These are phyloP conservation scores for Spinacia oleracea DNA, from an alignment of 179 eudicot genomes.

Conservation along the genomic window DNA sequence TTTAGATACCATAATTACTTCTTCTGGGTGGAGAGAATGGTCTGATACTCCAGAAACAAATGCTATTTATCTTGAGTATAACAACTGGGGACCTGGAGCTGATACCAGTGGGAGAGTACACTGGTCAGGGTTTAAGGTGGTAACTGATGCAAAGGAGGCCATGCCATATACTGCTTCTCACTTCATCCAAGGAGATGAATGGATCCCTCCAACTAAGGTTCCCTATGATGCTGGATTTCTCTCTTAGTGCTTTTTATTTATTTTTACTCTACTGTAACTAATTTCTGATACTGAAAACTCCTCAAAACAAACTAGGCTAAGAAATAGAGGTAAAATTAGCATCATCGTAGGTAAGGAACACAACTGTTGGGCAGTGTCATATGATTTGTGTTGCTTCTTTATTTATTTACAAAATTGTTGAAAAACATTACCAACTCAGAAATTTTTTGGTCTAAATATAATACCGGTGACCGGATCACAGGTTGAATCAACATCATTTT, in stretches of 20 bases:
- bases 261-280: not conserved
- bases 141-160: slow-evolving; percentile 23
- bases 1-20: slow-evolving; percentile 22
- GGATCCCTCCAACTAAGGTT: slow-evolving; percentile 37
- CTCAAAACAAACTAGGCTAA: not conserved
- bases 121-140: slow-evolving; percentile 32
- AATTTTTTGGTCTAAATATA: no score
- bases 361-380: not conserved
- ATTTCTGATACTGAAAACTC: not conserved
- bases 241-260: not conserved
- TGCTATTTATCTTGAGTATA: slow-evolving; percentile 28
- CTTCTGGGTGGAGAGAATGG: slow-evolving; percentile 37
- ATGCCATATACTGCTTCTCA: slow-evolving; percentile 28
- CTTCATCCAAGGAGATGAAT: slow-evolving; percentile 33
- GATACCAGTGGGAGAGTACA: slow-evolving; percentile 29
- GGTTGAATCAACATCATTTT: no score
- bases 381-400: no score
- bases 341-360: not conserved
- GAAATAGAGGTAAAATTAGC: not conserved
- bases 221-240: slow-evolving; percentile 32
- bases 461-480: no score
- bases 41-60: slow-evolving; percentile 10
- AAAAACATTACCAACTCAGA: no score
- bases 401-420: no score
- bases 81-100: slow-evolving; percentile 34